Base-by-base conservation (phyloP, 345 rosid genomes). In the Ailanthus altissimus region DNA sequence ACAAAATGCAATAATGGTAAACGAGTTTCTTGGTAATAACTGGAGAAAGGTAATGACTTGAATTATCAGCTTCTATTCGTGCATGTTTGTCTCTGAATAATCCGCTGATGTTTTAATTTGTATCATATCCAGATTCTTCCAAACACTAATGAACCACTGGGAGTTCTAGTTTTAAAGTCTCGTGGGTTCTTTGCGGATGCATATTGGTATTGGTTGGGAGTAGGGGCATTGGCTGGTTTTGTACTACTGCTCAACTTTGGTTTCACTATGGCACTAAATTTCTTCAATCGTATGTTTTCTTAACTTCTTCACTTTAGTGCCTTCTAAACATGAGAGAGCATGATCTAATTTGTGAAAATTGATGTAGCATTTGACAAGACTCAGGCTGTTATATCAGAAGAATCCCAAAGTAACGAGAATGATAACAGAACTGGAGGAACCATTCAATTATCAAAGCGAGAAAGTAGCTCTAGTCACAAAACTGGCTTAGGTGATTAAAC, bases 1-100 rank as follows among this genome's bases (percentile, higher is more conserved):
- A 60, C 97, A 92, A 66, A 91, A 87, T 46, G 98, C 97, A 2
- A 78, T 92, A 0, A 53, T 82, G 61, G 91, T 83, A 40, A 94
- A 92, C 42, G 96, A 94, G 82, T 89, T 89, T 83, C 89, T 89
- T n/a, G 96, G 93, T 28, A 54, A 88, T n/a, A 87, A 88, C 45
- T 92, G 97, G 92, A 84, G 50, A 14, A 85, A 62, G 59, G 97
- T 92, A 85, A 76, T 57, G 67, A 72, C 40, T 74, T 32, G 38
- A 32, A 32, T 3, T 32, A 32, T 32, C 38, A 32, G 38, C 38
- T 32, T 32, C 2, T 32, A 32, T 32, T 32, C 38, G 3, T 32
- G 38, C 38, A 32, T 32, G 38, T 32, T 32, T 32, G 38, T 32
- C 38, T 32, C 38, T 32, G 38, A 32, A 32, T 32, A 32, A 32